Conservation (phyloP, 2,329 filamentous ascomycete species). For the Thielaviopsis euricoi region DNA sequence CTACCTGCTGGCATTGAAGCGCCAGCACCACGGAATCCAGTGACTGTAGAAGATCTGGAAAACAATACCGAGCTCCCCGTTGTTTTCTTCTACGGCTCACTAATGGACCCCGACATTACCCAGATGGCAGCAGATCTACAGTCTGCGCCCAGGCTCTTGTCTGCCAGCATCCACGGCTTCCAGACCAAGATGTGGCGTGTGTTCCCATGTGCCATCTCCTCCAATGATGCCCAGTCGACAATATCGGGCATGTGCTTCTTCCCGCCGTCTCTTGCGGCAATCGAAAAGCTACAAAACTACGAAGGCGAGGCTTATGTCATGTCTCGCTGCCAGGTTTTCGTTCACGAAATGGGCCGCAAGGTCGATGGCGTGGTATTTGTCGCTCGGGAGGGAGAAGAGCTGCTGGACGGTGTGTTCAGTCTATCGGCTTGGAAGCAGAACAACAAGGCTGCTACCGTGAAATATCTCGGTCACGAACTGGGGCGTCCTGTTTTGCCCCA, state of each 20-base stretch:
- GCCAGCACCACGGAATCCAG: background rate
- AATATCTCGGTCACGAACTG: background rate
- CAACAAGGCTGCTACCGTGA: background rate
- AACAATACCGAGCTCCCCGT: background rate
- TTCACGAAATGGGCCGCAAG: background rate
- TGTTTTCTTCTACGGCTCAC: slow-evolving; percentile 8
- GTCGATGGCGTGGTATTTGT: background rate
- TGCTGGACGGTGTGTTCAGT: background rate
- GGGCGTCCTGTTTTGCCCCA: background rate
- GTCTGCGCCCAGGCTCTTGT: background rate
- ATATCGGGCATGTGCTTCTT: background rate
- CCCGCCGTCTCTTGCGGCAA: background rate
- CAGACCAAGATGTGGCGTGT: slow-evolving; percentile 9
- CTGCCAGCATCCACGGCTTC: slow-evolving; percentile 2
- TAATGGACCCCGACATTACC: slow-evolving; percentile 8
- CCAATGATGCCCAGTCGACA: background rate
- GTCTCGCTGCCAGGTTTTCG: slow-evolving; percentile 3
- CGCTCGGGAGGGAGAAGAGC: background rate
- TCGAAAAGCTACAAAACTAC: slow-evolving; percentile 1
- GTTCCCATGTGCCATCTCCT: slow-evolving; percentile 3
- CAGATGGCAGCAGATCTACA: slow-evolving; percentile 5
- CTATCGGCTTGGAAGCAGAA: background rate
- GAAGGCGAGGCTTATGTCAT: slow-evolving; percentile 6
- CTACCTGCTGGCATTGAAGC: background rate
- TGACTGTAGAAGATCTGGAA: background rate